Conservation (phyloP, 1,284 basidiomycete species). For the Cutaneotrichosporon mucoides region DNA sequence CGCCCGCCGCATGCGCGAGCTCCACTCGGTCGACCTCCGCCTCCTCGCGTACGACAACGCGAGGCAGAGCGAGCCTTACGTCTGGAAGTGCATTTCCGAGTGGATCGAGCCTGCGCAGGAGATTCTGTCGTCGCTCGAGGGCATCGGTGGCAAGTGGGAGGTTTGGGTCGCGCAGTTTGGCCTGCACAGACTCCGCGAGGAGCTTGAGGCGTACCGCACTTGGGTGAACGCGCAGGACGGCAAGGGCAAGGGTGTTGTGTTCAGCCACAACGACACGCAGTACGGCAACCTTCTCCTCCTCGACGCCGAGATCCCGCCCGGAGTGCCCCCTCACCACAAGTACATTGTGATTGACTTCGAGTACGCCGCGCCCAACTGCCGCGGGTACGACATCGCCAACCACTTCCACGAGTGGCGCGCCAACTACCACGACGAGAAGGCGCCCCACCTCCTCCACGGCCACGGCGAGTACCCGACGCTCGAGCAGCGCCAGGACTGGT, state of each 20-base stretch:
- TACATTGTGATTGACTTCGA: conserved; percentile 95
- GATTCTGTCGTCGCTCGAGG: conserved; percentile 27
- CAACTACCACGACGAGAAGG: conserved; percentile 66
- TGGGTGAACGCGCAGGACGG: conserved; percentile 38
- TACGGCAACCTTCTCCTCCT: conserved; percentile 85
- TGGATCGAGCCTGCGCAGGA: conserved; percentile 52
- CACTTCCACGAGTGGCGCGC: conserved; percentile 96
- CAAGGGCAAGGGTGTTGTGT: conserved; percentile 44
- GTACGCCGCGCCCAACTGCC: conserved; percentile 82
- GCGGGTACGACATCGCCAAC: conserved; percentile 89
- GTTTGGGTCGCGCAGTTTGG: conserved; percentile 42
- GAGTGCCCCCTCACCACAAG: conserved; percentile 54
- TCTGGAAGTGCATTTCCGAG: conserved; percentile 61
- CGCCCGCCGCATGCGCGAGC: conserved; percentile 83
- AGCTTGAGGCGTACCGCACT: conserved; percentile 42
- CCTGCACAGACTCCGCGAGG: conserved; percentile 36
- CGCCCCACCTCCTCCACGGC: conserved; percentile 68
- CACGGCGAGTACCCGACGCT: conserved; percentile 66
- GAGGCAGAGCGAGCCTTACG: conserved; percentile 54
- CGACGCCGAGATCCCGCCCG: conserved; percentile 55
- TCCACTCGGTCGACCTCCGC: conserved; percentile 81
- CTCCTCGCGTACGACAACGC: conserved; percentile 57
- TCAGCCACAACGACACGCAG: conserved; percentile 78
- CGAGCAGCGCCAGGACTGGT: conserved; percentile 75
- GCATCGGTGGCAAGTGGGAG: conserved; percentile 36